Evolutionary conservation across 2,329 filamentous ascomycete species (phyloP), one percentile per base, ranked within the genome.

Genomic region (Gyromitra esculenta): DNA sequence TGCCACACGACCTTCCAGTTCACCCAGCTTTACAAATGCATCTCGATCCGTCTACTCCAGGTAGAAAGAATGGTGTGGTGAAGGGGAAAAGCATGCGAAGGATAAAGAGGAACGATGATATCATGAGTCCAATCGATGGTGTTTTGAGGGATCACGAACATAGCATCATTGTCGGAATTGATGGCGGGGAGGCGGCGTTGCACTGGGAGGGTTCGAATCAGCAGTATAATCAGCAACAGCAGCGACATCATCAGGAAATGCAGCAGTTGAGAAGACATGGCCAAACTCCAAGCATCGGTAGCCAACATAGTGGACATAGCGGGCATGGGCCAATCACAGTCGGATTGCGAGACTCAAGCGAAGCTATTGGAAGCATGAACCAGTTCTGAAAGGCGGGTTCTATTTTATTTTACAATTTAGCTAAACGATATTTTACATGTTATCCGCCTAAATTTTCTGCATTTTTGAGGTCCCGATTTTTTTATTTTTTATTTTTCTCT

Each of bases 21-120:
- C 79, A 80, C 39, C 76, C 76, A 31, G 76, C 78, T 2, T 43
- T 80, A 25, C 73, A 79, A 39, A 73, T 79, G 76, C 66, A 79
- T 31, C 73, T 79, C 18, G 76, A 77, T n/a, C 76, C 68, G 25
- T 64, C 56, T 15, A 54, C 63, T n/a, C 73, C 68, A 5, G 74
- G 74, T 7, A 64, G 63, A n/a, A 78, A 74, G 45, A 43, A 52
- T 9, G 56, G 52, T 9, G 13, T 59, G 35, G 18, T 50, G 18
- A 39, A 59, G n/a, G 63, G 59, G 59, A 67, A 43, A 43, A 70
- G 50, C n/a, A 37, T 48, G 15, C 43, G 69, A 39, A 70, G 64
- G 18, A 45, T 31, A 13, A 52, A 35, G 54, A 77, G 69, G 62
- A 62, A 68, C 8, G 62, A 74, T 50, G 73, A 76, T 50, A 65